phyloP scores from a whole-genome alignment of 73 alveolate genomes.

The Paramecium pentaurelia region DNA sequence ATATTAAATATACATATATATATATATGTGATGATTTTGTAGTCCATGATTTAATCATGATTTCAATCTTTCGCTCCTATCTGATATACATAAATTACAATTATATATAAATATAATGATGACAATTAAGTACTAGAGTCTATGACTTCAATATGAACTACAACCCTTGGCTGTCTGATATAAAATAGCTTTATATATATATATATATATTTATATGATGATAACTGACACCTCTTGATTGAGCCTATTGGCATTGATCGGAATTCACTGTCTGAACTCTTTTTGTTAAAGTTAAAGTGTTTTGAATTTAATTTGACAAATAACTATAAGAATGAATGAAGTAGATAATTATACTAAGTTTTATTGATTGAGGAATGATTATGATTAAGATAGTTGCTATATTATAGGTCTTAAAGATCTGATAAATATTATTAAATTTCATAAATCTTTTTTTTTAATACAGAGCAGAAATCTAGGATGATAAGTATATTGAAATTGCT shows the following conservation, averaged over 20 bases:
- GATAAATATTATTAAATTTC: not conserved
- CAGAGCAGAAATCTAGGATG: not conserved
- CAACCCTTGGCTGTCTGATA: slow-evolving; percentile 26
- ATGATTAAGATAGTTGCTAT: not conserved
- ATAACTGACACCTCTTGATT: slow-evolving; percentile 37
- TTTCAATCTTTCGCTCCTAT: slow-evolving; percentile 50
- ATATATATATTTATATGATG: not conserved
- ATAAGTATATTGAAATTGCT: not conserved
- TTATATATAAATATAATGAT: not conserved
- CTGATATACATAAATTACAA: not conserved
- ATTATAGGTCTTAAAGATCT: not conserved
- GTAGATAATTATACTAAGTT: not conserved
- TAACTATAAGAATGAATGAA: not conserved
- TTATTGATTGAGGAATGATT: not conserved
- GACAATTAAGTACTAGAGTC: slow-evolving; percentile 1
- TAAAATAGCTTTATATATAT: not conserved
- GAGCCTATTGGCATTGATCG: slow-evolving; percentile 26
- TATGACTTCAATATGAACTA: slow-evolving; percentile 31
- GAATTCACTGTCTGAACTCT: not conserved
- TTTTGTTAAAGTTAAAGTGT: not conserved
- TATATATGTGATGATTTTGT: not conserved
- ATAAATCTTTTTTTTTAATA: not conserved
- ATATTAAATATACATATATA: not conserved
- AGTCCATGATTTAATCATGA: slow-evolving; percentile 36
- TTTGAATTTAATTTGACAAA: not conserved